These are phyloP conservation scores for Penicillium capsulatum DNA, from an alignment of 2,329 filamentous ascomycete species.

Conservation along the genomic window DNA sequence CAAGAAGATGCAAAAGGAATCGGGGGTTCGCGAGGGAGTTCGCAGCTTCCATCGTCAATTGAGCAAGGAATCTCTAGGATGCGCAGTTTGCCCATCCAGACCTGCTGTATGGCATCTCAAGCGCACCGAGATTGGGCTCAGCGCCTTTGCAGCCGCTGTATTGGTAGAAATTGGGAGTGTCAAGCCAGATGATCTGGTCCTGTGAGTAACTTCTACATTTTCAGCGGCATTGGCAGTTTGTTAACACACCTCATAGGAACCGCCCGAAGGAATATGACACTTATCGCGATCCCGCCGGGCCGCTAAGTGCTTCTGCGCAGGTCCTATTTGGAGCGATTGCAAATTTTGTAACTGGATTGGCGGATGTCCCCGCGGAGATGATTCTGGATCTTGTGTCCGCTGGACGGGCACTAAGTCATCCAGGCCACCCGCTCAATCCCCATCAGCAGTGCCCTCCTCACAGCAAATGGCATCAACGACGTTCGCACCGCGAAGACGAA, in stretches of 20 bases:
- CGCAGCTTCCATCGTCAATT: slow-evolving; percentile 69
- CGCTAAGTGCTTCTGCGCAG: slow-evolving; percentile 69
- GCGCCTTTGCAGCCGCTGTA: slow-evolving; percentile 66
- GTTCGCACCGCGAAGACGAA: slow-evolving; percentile 3
- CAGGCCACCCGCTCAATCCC: slow-evolving; percentile 50
- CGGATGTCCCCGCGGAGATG: slow-evolving; percentile 62
- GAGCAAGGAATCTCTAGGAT: slow-evolving; percentile 62
- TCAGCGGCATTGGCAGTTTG: slow-evolving; percentile 2
- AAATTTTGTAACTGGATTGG: slow-evolving; percentile 75
- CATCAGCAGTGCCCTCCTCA: not conserved
- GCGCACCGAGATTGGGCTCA: slow-evolving; percentile 63
- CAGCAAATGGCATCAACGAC: slow-evolving; percentile 3
- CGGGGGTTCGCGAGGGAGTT: slow-evolving; percentile 59
- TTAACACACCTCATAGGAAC: slow-evolving; percentile 34
- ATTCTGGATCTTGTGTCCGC: slow-evolving; percentile 48
- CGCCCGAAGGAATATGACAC: slow-evolving; percentile 67
- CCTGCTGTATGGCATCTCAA: slow-evolving; percentile 72
- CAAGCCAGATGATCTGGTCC: slow-evolving; percentile 66
- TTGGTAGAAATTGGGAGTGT: slow-evolving; percentile 62
- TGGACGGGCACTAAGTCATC: slow-evolving; percentile 45
- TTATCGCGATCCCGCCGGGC: slow-evolving; percentile 73
- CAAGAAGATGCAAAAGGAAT: slow-evolving; percentile 61
- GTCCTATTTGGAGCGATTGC: slow-evolving; percentile 80
- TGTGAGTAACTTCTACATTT: slow-evolving; percentile 46
- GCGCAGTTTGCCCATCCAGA: slow-evolving; percentile 62